phyloP scores from a whole-genome alignment of 306 rosid genomes.

The Cotoneaster glaucophyllus region DNA sequence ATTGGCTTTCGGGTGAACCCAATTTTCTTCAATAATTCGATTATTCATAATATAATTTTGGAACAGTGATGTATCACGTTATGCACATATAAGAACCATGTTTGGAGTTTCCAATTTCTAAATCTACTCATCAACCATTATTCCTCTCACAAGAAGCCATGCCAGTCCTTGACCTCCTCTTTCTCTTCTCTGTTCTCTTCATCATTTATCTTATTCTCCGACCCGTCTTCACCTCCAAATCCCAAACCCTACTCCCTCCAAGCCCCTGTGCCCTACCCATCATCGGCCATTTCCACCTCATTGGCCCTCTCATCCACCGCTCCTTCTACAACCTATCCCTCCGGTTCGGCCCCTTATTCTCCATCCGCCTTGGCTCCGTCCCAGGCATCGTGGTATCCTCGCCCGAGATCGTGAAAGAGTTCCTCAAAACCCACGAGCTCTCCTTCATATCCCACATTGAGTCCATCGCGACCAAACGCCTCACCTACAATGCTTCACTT shows the following conservation, averaged over 20 bases:
- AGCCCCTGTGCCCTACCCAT: slow-evolving; percentile 26
- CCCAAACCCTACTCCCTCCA: slow-evolving; percentile 25
- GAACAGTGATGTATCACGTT: no score
- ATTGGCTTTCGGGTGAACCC: no score
- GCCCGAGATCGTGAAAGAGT: slow-evolving; percentile 29
- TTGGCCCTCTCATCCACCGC: slow-evolving; percentile 27
- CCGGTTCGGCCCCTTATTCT: slow-evolving; percentile 34
- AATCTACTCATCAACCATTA: not conserved
- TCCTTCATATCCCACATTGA: slow-evolving; percentile 11
- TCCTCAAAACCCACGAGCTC: slow-evolving; percentile 37
- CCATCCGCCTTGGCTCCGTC: slow-evolving; percentile 27
- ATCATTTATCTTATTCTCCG: not conserved
- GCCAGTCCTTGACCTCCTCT: not conserved
- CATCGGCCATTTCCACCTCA: slow-evolving; percentile 9
- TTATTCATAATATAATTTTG: no score
- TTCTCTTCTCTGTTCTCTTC: not conserved
- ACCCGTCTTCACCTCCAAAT: not conserved
- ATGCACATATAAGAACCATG: no score
- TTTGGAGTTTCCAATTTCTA: no score
- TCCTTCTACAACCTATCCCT: slow-evolving; percentile 25
- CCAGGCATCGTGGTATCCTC: slow-evolving; percentile 19
- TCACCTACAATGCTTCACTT: slow-evolving; percentile 29
- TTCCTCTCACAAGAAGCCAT: not conserved
- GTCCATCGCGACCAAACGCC: slow-evolving; percentile 15
- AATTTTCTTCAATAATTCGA: no score